Evolutionary conservation across 176 grass and related monocot genomes (phyloP).

Genomic region (Lolium rigidum): DNA sequence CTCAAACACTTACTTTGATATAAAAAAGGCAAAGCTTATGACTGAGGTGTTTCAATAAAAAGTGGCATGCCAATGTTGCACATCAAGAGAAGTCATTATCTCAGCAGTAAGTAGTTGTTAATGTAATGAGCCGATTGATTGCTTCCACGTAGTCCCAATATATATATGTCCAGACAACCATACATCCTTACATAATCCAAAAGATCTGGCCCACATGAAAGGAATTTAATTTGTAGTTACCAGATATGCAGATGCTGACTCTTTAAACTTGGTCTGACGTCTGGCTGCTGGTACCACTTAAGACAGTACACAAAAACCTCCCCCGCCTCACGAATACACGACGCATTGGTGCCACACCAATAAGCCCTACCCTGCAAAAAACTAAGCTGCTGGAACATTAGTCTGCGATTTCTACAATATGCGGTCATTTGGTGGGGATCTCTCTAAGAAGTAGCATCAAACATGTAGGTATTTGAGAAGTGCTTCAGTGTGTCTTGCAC

Average conservation of each 20-base stretch:
- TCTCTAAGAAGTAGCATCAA: neutral
- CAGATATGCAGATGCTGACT: slow-evolving; percentile 31
- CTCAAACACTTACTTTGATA: neutral
- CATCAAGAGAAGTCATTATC: slow-evolving; percentile 4
- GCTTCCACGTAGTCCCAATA: slow-evolving; percentile 24
- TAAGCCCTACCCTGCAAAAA: neutral
- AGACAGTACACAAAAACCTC: neutral
- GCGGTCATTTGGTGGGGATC: neutral
- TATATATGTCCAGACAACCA: neutral
- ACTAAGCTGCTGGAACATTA: slow-evolving; percentile 7
- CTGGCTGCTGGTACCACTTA: neutral
- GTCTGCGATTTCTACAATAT: neutral
- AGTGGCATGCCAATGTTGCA: neutral
- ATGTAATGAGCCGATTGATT: neutral
- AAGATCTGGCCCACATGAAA: neutral
- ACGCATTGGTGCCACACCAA: neutral
- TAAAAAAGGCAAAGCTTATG: neutral
- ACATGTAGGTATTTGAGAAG: neutral
- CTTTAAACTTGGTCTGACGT: slow-evolving; percentile 4
- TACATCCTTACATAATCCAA: neutral
- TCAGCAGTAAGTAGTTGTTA: neutral
- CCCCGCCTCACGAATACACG: neutral
- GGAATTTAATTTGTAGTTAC: slow-evolving; percentile 8
- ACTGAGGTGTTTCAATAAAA: neutral
- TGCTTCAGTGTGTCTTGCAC: neutral